Conservation (phyloP, 305 asterid genomes). For the Fraxinus platypoda region DNA sequence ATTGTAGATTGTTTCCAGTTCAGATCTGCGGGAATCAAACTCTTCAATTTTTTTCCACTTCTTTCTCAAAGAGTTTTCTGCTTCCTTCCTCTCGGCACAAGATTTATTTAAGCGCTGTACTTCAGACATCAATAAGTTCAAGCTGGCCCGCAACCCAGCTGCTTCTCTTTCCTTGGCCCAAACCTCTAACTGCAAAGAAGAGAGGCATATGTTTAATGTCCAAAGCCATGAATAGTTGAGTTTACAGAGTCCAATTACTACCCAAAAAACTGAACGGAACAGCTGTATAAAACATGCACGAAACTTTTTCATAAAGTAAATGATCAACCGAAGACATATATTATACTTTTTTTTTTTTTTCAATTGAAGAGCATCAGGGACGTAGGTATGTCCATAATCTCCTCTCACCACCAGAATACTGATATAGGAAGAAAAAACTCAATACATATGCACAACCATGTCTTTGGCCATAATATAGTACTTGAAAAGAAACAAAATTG, state of each 20-base stretch:
- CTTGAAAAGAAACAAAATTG: background rate
- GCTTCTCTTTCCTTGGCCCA: slow-evolving; percentile 96
- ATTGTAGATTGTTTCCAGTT: slow-evolving; percentile 78
- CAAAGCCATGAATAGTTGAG: background rate
- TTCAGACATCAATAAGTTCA: slow-evolving; percentile 73
- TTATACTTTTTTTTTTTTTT: background rate
- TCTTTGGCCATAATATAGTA: background rate
- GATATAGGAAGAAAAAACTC: background rate
- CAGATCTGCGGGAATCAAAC: slow-evolving; percentile 87
- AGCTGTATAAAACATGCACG: background rate
- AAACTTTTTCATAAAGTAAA: background rate
- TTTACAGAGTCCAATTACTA: background rate
- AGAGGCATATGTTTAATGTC: background rate
- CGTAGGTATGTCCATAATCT: background rate
- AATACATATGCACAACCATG: background rate
- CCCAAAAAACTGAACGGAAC: slow-evolving; percentile 8
- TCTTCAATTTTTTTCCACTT: slow-evolving; percentile 96
- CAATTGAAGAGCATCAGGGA: background rate
- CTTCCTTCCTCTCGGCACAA: slow-evolving; percentile 92
- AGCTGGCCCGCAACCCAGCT: slow-evolving; percentile 80
- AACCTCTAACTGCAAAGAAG: slow-evolving; percentile 68
- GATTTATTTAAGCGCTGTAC: slow-evolving; percentile 76
- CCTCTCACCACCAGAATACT: background rate
- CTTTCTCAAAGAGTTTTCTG: slow-evolving; percentile 83
- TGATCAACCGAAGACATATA: background rate